Evolutionary conservation across 1,139 yeast genomes (phyloP).

Genomic region (Kodamaea derodonti): DNA sequence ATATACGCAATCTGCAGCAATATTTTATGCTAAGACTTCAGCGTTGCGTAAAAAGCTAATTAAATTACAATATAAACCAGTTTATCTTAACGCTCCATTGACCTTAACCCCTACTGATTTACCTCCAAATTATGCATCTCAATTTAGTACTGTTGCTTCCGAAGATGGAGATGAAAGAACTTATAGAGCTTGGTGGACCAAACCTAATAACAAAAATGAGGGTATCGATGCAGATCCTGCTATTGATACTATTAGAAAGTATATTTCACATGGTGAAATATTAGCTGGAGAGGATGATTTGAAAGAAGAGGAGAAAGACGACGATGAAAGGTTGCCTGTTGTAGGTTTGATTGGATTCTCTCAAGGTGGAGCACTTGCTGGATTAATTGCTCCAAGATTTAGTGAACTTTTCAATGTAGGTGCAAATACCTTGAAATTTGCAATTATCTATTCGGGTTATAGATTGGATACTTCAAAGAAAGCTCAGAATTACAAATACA

Average conservation of each 20-base stretch:
- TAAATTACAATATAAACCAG: constrained; percentile 47
- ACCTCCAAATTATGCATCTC: constrained; percentile 48
- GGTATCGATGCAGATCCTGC: constrained; percentile 26
- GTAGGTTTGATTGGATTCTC: constrained; percentile 44
- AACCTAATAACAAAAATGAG: constrained; percentile 18
- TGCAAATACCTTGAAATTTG: constrained; percentile 53
- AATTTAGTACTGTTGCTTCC: constrained; percentile 26
- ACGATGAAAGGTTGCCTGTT: constrained; percentile 25
- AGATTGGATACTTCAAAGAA: constrained; percentile 48
- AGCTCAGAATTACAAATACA: constrained; percentile 25
- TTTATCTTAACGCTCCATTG: constrained; percentile 76
- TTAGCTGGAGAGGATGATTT: constrained; percentile 27
- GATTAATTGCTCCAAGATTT: constrained; percentile 29
- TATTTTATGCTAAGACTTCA: constrained; percentile 46
- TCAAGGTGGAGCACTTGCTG: constrained; percentile 50
- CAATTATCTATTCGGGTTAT: constrained; percentile 76
- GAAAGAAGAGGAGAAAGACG: constrained; percentile 18
- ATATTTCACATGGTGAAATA: constrained; percentile 28
- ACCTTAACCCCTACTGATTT: constrained; percentile 61
- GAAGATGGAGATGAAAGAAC: constrained; percentile 22
- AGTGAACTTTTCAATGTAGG: constrained; percentile 22
- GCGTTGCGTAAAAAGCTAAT: constrained; percentile 39
- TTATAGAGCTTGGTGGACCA: constrained; percentile 40
- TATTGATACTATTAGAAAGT: constrained; percentile 27
- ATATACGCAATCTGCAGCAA: constrained; percentile 39